These are phyloP conservation scores for Tritrichomonas foetus DNA, from an alignment of 208 protist genomes.

Conservation along the genomic window DNA sequence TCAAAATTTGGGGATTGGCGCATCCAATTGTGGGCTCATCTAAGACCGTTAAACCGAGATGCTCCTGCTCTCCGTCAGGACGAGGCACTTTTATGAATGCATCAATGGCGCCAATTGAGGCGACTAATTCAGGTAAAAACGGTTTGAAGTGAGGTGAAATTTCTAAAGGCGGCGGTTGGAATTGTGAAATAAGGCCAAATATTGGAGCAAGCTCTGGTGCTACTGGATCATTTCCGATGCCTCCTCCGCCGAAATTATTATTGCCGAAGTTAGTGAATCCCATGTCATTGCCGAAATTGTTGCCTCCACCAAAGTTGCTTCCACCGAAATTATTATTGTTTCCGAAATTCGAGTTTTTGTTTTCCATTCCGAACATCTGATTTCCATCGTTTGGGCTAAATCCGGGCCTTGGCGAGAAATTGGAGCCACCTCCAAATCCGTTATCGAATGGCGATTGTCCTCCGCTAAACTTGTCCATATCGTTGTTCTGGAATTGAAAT, in stretches of 20 bases:
- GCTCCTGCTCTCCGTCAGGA: background rate
- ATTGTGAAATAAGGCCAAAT: background rate
- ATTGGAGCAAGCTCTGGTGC: background rate
- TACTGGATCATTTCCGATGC: background rate
- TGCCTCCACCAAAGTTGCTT: background rate
- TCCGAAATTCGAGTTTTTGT: too few relatives aligned
- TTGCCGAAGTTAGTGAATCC: background rate
- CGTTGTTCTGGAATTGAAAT: too few relatives aligned
- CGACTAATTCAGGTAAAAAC: background rate
- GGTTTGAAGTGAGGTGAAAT: slow-evolving; percentile 18
- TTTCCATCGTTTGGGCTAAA: too few relatives aligned
- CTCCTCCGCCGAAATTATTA: too few relatives aligned
- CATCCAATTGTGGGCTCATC: slow-evolving; percentile 33
- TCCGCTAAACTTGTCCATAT: too few relatives aligned
- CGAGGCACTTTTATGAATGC: slow-evolving; percentile 85
- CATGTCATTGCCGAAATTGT: background rate
- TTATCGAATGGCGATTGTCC: too few relatives aligned
- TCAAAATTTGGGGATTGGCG: background rate
- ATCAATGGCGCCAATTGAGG: slow-evolving; percentile 79
- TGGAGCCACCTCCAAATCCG: too few relatives aligned
- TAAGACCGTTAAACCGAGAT: background rate
- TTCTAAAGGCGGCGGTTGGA: background rate
- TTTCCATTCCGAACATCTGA: too few relatives aligned
- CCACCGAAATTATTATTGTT: too few relatives aligned
- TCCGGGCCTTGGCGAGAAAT: too few relatives aligned